phyloP scores from a whole-genome alignment of 257 asterid genomes.

The Jaltomata sinuosa region DNA sequence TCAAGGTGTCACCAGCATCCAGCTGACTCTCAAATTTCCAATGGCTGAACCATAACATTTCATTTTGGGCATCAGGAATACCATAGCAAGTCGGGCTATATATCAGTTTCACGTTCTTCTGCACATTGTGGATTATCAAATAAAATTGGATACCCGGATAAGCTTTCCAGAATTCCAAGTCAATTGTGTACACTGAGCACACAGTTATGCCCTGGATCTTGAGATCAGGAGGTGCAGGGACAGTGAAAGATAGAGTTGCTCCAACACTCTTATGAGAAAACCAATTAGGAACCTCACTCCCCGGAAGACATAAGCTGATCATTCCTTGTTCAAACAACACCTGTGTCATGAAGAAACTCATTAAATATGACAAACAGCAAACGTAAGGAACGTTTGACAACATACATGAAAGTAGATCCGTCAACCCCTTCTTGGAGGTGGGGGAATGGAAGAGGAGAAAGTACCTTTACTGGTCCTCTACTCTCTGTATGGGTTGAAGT shows the following conservation, averaged over 20 bases:
- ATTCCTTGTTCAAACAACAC: background rate
- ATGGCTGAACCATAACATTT: background rate
- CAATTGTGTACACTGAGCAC: background rate
- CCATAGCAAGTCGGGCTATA: background rate
- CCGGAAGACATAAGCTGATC: background rate
- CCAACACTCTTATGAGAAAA: background rate
- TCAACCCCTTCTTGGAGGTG: background rate
- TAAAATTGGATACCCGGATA: background rate
- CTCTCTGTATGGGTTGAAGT: background rate
- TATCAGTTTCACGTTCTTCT: background rate
- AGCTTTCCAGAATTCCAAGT: background rate
- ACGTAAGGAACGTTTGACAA: background rate
- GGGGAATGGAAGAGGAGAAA: background rate
- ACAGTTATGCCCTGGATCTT: background rate
- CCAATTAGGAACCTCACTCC: background rate
- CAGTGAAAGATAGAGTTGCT: background rate
- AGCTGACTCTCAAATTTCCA: background rate
- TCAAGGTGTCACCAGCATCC: background rate
- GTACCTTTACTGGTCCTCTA: background rate
- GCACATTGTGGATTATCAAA: background rate
- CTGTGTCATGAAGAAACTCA: background rate
- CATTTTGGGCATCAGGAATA: background rate
- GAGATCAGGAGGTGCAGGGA: background rate
- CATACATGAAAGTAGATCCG: background rate
- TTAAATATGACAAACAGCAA: background rate